Evolutionary conservation across 106 monocot species (phyloP), one percentile per base, ranked within the genome.

Genomic region (Apostasia ramifera): DNA sequence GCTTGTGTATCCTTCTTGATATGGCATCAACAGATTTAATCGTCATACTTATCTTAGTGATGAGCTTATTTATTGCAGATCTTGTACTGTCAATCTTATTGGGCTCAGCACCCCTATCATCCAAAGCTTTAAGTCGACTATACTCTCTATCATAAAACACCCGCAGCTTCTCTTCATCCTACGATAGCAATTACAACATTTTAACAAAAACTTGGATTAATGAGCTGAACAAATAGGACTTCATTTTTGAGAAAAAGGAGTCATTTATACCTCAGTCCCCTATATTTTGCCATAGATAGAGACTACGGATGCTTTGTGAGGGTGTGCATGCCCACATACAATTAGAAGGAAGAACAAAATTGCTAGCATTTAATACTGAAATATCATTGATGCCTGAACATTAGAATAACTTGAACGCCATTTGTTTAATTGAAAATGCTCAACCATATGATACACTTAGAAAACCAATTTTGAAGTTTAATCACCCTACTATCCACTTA

Each of bases 91-190:
- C 87, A 51, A 94, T 88, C 75, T 94, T 78, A 41, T 54, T 9
- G 58, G 87, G 61, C 61, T 94, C 91, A 47, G 80, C 88, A 66
- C 94, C 94, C 55, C 72, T 83, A 8, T 75, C 81, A 73, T 87
- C 82, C 79, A 94, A 70, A 64, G 65, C 56, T 79, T 91, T 90
- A 49, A 94, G 66, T 47, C 61, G 70, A 71, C 66, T 87, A 77
- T 80, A 91, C 77, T 90, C 74, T 73, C 66, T 87, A 15, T 94
- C 87, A 73, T 91, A 91, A 47, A 66, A 14, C 14, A 87, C 45
- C 47, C 83, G 82, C 66, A 94, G 70, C 68, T 81, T 87, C 75
- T 94, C 94, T 88, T 94, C 94, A 66, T 83, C 83, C 94, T 83
- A 74, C 49, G 13, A 77, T 70, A 83, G 70, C 63, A 67, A 72